These are phyloP conservation scores for Populus davidiana DNA, from an alignment of 345 rosid species.

Conservation along the genomic window DNA sequence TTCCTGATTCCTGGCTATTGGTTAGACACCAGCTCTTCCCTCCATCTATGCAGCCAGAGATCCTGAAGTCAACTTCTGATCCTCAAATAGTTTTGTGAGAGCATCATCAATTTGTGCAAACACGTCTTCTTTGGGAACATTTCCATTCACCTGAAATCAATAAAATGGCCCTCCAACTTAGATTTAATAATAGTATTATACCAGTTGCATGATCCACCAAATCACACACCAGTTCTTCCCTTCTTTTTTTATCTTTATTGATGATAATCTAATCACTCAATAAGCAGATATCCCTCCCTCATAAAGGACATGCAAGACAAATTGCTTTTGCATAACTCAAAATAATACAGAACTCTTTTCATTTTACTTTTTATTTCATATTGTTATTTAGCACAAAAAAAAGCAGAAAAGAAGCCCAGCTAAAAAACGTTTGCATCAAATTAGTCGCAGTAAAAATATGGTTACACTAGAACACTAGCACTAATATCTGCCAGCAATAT, in stretches of 20 bases:
- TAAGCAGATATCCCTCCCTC: neutral
- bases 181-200: neutral
- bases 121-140: conserved; percentile 52
- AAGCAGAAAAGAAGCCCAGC: neutral
- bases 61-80: conserved; percentile 30
- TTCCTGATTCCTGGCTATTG: neutral
- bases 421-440: neutral
- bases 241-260: neutral
- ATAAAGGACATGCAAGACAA: neutral
- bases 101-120: conserved; percentile 48
- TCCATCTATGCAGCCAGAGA: conserved; percentile 36
- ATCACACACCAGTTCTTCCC: too few species aligned
- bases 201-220: neutral
- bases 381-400: neutral
- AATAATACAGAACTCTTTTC: neutral
- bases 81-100: conserved; percentile 45
- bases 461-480: neutral
- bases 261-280: neutral
- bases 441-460: neutral
- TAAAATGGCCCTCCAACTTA: neutral
- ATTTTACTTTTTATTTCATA: neutral
- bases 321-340: neutral
- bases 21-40: neutral
- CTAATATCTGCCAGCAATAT: neutral
- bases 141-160: conserved; percentile 59